Evolutionary conservation across 148 eudicot species (phyloP).

Genomic region (Dianthus caryophyllus): DNA sequence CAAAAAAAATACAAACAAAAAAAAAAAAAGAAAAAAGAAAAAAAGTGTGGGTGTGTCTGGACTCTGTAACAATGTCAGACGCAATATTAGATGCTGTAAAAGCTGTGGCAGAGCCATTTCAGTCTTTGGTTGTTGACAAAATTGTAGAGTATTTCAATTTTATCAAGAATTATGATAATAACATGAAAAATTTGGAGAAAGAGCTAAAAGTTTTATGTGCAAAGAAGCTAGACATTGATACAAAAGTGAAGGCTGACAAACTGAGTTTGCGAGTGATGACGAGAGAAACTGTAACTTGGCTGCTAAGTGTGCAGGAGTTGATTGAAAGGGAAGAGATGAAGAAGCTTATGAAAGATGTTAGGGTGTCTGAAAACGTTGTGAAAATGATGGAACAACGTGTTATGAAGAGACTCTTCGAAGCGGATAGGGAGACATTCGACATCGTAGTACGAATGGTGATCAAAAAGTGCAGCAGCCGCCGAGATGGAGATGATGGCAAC

Average conservation of each 20-base stretch:
- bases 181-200: neutral
- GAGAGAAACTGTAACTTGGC: neutral
- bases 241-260: neutral
- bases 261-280: neutral
- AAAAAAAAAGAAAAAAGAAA: neutral
- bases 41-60: neutral
- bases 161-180: neutral
- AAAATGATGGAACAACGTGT: conserved; percentile 8
- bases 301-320: neutral
- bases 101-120: neutral
- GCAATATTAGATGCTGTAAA: neutral
- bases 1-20: no score
- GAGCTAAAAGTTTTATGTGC: neutral
- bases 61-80: neutral
- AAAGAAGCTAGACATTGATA: neutral
- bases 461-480: conserved; percentile 5
- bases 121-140: neutral
- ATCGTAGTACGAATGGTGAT: conserved; percentile 1
- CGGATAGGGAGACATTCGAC: neutral
- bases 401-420: neutral
- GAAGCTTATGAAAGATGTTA: neutral
- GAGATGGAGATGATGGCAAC: neutral
- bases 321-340: neutral
- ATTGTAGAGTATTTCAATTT: neutral
- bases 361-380: neutral